Percentiles rank a stretch among this genome's conserved stretches.
phyloP scores from a whole-genome alignment of 805 yeast species.

The Diddensiella transvaalensis region DNA sequence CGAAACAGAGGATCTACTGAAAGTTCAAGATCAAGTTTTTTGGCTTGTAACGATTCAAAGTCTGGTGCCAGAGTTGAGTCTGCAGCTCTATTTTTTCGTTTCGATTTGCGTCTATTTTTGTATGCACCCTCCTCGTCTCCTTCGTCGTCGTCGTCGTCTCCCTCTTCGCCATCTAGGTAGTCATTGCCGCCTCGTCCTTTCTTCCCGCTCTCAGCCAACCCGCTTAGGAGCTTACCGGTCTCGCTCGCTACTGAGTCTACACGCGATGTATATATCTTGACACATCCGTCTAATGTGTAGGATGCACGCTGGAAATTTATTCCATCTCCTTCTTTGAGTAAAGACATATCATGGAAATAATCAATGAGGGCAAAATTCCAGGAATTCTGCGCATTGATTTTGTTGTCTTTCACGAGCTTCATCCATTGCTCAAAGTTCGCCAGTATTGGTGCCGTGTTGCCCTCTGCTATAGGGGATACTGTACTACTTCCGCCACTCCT shows the following conservation, averaged over 20 bases:
- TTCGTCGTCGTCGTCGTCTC: constrained; percentile 31
- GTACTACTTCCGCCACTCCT: neutral
- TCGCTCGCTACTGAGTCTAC: constrained; percentile 90
- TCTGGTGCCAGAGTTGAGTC: constrained; percentile 32
- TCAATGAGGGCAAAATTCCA: constrained; percentile 92
- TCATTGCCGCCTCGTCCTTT: constrained; percentile 27
- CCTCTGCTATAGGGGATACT: neutral
- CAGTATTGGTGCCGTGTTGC: constrained; percentile 23
- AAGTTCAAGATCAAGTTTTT: constrained; percentile 36
- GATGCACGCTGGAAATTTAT: constrained; percentile 90
- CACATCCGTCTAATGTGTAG: constrained; percentile 91
- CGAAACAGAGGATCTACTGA: constrained; percentile 41
- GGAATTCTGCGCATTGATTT: constrained; percentile 77
- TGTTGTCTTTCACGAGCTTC: constrained; percentile 76
- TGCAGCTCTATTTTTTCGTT: constrained; percentile 23
- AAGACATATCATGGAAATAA: constrained; percentile 79
- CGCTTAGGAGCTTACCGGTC: constrained; percentile 78
- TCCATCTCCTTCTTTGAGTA: constrained; percentile 68
- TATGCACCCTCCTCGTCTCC: constrained; percentile 20
- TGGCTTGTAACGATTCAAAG: constrained; percentile 30
- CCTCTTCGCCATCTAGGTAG: constrained; percentile 48
- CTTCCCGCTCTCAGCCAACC: constrained; percentile 47
- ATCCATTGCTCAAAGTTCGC: constrained; percentile 73
- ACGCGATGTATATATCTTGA: constrained; percentile 84
- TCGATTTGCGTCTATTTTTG: constrained; percentile 22